Evolutionary conservation across 2,329 filamentous ascomycete species (phyloP).

Genomic region (Chalaropsis thielavioides): DNA sequence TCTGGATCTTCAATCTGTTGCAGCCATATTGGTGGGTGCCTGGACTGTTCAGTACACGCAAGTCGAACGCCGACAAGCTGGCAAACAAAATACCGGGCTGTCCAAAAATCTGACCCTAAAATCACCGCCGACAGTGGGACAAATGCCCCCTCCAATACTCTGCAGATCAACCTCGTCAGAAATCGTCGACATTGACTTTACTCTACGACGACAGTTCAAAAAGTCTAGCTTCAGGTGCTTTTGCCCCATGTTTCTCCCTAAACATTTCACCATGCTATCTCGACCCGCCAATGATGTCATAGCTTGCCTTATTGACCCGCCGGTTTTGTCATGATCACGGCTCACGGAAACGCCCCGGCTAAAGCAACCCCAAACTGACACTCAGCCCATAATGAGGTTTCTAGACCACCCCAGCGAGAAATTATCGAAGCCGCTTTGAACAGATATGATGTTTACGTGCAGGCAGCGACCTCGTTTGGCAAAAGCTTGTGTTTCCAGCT

Average conservation of each 20-base stretch:
- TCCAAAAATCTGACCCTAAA: background rate
- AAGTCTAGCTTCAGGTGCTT: slow-evolving; percentile 57
- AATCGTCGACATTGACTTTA: slow-evolving; percentile 52
- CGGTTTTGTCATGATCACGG: background rate
- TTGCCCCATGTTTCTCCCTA: slow-evolving; percentile 3
- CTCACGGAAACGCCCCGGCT: background rate
- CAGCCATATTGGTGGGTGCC: no score
- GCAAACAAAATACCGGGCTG: background rate
- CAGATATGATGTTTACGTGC: slow-evolving; percentile 81
- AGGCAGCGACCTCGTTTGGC: slow-evolving; percentile 80
- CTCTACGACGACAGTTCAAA: slow-evolving; percentile 56
- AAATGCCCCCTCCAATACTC: background rate
- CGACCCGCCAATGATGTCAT: background rate
- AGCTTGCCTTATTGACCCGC: slow-evolving; percentile 6
- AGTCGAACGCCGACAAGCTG: background rate
- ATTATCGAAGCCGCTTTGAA: slow-evolving; percentile 71
- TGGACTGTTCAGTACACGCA: background rate
- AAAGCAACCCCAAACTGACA: background rate
- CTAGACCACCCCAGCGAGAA: slow-evolving; percentile 68
- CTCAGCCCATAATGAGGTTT: background rate
- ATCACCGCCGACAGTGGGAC: background rate
- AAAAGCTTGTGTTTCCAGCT: slow-evolving; percentile 91
- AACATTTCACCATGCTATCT: background rate
- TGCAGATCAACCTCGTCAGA: slow-evolving; percentile 8
- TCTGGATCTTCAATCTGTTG: no score